Evolutionary conservation across 2,329 filamentous ascomycete genomes (phyloP), one percentile per base, ranked within the genome.

Genomic region (Lasiodiplodia citricola): DNA sequence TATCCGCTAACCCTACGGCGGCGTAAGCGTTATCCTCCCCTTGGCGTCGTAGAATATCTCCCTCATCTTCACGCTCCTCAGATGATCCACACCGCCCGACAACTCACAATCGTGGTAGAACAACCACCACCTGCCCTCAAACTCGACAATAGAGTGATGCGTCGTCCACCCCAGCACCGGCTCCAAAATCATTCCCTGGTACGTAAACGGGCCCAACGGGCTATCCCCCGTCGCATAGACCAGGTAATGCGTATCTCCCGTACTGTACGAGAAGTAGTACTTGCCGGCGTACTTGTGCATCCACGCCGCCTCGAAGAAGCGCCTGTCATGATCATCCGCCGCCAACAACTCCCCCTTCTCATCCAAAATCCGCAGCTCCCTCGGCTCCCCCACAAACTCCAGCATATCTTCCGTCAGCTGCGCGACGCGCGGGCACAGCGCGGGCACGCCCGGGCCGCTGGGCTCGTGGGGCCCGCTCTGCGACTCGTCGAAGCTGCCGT

Each of bases 261-360:
- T 94, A 71, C 90, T 92, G 81, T 93, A 93, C 67, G 87, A 90
- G 77, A 93, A 91, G 82, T 93, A 93, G 80, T 93, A 93, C 70
- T 83, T 86, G 2, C 85, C 90, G 0, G 85, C 81, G 75, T 88
- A 87, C 83, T 91, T 92, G 81, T 94, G 91, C 84, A 93, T 83
- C 92, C 91, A 94, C 2, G 91, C 88, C 0, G 91, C 92, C 80
- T 94, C 92, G 77, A 94, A 94, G 84, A 94, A 94, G 8, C 92
- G 85, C 18, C 90, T 80, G 70, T 90, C 90, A 76, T 94, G 92
- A 77, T 94, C 91, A 73, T 90, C 86, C 11, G 89, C 88, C 1
- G 80, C 74, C 62, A 94, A 82, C 0, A 85, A 87, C 75, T 86
- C 77, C 6, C 87, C 87, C 4, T 85, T 86, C 73, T 90, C 87